Evolutionary conservation across 495 filamentous ascomycete species (phyloP), one percentile per base, ranked within the genome.

Genomic region (Amorphotheca resinae): DNA sequence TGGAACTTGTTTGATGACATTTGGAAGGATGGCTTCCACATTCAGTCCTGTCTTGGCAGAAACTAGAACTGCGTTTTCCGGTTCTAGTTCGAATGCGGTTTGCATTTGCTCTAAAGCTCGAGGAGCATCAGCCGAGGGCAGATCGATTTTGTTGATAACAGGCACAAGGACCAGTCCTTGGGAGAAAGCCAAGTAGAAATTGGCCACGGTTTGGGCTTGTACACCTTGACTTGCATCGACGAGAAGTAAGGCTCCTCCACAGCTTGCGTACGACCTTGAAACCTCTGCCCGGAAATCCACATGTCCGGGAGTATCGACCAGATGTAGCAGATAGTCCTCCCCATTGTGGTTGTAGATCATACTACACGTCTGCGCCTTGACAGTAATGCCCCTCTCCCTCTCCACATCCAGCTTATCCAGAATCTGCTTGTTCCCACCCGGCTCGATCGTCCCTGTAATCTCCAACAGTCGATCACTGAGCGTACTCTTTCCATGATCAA

Each of bases 251-350:
- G 93, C 91, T 45, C 93, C 93, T 44, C 89, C 91, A 59, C 93
- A 96, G 48, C 80, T 87, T 21, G 91, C 87, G 64, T 96, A 98
- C 46, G 84, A 93, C 35, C 93, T 73, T 25, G 84, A 87, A 4
- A 98, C 91, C 55, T 98, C 91, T 26, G 91, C 88, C 26, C 91
- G 76, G 61, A 98, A 98, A 62, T 98, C 91, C 32, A 98, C 91
- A 67, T 98, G 91, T 7, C 91, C 91, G 9, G 91, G 91, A 0
- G 91, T 98, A 63, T 98, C 91, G 38, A 98, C 87, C 32, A 98
- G 69, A 63, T 98, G 91, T 9, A 98, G 66, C 20, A 98, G 68
- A 62, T 96, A 95, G 57, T 98, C 91, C 42, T 81, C 69, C 2
- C 82, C 86, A 16, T 84, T 67, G 59, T 87, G 66, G 26, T 84